Percentiles rank a stretch among this genome's conserved stretches.
These are phyloP conservation scores for Phlebiopsis gigantea DNA, from an alignment of 768 basidiomycete genomes.

Conservation along the genomic window DNA sequence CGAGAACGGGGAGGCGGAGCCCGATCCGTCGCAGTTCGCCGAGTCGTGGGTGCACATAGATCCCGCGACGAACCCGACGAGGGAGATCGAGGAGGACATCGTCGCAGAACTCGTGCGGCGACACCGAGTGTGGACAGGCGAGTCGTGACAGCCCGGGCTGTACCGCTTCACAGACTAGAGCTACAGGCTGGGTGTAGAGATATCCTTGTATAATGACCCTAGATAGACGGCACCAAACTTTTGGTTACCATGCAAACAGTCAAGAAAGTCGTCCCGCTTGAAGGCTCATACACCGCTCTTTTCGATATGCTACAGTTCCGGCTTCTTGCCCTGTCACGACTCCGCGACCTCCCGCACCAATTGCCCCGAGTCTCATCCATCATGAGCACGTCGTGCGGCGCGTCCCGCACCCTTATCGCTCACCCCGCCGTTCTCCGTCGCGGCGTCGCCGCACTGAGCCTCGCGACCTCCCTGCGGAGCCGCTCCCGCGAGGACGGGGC, in stretches of 20 bases:
- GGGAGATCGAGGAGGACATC: slow-evolving; percentile 95
- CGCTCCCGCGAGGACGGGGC: slow-evolving; percentile 33
- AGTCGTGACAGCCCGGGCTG: background rate
- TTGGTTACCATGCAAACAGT: background rate
- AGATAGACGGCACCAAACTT: background rate
- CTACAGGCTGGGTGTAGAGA: background rate
- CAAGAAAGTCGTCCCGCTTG: background rate
- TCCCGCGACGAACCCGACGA: slow-evolving; percentile 24
- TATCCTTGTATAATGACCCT: background rate
- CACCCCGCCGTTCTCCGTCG: slow-evolving; percentile 25
- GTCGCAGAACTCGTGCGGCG: slow-evolving; percentile 66
- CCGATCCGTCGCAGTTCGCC: slow-evolving; percentile 30
- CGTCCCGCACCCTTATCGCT: slow-evolving; percentile 23
- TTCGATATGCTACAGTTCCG: background rate
- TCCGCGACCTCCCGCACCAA: slow-evolving; percentile 25
- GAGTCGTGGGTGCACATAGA: slow-evolving; percentile 67
- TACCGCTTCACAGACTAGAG: background rate
- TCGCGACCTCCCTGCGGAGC: slow-evolving; percentile 41
- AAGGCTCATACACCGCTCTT: background rate
- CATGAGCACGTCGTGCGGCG: slow-evolving; percentile 40
- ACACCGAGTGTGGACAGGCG: slow-evolving; percentile 66
- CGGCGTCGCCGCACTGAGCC: slow-evolving; percentile 31
- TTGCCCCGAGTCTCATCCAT: slow-evolving; percentile 32
- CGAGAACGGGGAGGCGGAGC: slow-evolving; percentile 15
- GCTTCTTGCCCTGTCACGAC: background rate